phyloP scores from a whole-genome alignment of 2,329 filamentous ascomycete genomes.

The Stagonosporopsis rhizophila region DNA sequence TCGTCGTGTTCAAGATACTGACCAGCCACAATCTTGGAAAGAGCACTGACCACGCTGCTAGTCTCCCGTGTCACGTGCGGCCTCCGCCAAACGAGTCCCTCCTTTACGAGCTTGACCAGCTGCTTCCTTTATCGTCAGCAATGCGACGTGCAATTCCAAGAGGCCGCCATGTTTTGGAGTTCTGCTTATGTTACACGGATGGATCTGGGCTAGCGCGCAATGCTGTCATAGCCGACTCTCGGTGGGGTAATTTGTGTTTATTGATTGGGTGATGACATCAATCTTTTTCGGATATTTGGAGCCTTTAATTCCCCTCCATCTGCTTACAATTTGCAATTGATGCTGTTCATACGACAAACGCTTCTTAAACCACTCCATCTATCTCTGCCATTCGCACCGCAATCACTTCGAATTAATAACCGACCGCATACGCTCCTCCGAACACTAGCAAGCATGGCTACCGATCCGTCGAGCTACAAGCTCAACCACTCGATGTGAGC shows the following conservation, averaged over 20 bases:
- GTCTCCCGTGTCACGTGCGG: conserved; percentile 16
- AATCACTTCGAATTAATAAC: conserved; percentile 15
- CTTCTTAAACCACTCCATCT: conserved; percentile 16
- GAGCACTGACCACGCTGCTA: conserved; percentile 13
- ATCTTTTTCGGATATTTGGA: conserved; percentile 47
- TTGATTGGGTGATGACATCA: conserved; percentile 26
- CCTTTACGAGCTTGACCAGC: not conserved
- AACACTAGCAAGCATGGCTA: conserved; percentile 59
- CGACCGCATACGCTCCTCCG: conserved; percentile 23
- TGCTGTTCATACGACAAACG: conserved; percentile 33
- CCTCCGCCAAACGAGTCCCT: not conserved
- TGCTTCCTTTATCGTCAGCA: not conserved
- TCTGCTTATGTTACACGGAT: conserved; percentile 1
- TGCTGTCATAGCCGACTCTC: conserved; percentile 21
- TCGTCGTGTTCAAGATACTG: conserved; percentile 1
- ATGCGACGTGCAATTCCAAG: not conserved
- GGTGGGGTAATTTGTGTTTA: conserved; percentile 27
- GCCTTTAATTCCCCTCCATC: conserved; percentile 14
- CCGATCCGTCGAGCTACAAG: conserved; percentile 69
- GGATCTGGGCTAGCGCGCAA: conserved; percentile 16
- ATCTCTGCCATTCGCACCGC: conserved; percentile 14
- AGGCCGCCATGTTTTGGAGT: not conserved
- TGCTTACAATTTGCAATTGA: conserved; percentile 23
- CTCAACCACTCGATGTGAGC: conserved; percentile 65
- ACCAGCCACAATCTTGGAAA: conserved; percentile 17